Conservation (phyloP, 1,284 basidiomycete genomes). For the Mycena citricolor region DNA sequence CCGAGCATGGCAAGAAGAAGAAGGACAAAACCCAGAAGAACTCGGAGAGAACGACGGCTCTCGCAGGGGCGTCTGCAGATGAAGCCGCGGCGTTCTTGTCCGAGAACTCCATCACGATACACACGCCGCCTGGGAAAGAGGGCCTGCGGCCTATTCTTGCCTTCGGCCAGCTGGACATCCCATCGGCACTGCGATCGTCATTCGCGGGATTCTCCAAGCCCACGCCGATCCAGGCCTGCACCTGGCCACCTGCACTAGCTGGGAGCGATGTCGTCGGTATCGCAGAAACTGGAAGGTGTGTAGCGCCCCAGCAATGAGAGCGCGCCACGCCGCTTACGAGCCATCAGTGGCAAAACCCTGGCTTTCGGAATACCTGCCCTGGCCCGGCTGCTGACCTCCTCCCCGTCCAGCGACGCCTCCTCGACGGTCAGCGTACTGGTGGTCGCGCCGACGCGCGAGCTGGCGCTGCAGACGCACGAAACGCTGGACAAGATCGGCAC, state of each 20-base stretch:
- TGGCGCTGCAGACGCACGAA: slow-evolving; percentile 93
- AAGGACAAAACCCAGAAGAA: too few relatives aligned
- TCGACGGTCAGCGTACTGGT: slow-evolving; percentile 75
- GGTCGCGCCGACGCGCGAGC: slow-evolving; percentile 90
- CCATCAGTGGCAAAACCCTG: slow-evolving; percentile 86
- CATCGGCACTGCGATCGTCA: slow-evolving; percentile 58
- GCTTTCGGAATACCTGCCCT: slow-evolving; percentile 94
- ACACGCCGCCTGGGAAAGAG: slow-evolving; percentile 45
- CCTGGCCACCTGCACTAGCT: slow-evolving; percentile 87
- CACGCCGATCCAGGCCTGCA: slow-evolving; percentile 94
- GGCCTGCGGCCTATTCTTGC: slow-evolving; percentile 71
- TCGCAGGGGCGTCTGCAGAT: too few relatives aligned
- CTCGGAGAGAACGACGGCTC: too few relatives aligned
- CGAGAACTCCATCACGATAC: slow-evolving; percentile 76
- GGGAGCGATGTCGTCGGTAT: slow-evolving; percentile 93
- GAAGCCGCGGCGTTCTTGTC: slow-evolving; percentile 66
- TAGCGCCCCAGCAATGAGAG: slow-evolving; percentile 1
- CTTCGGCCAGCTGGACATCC: slow-evolving; percentile 76
- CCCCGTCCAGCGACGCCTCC: slow-evolving; percentile 32
- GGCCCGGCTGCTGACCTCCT: slow-evolving; percentile 56
- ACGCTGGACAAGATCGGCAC: slow-evolving; percentile 80
- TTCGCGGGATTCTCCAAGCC: slow-evolving; percentile 81
- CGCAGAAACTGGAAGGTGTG: slow-evolving; percentile 90
- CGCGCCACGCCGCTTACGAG: too few relatives aligned
- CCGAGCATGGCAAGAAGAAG: background rate